A percentile compares a stretch with the other conserved stretches of the same genome.
phyloP scores from a whole-genome alignment of 1,284 basidiomycete species.

The Mycena sp. region DNA sequence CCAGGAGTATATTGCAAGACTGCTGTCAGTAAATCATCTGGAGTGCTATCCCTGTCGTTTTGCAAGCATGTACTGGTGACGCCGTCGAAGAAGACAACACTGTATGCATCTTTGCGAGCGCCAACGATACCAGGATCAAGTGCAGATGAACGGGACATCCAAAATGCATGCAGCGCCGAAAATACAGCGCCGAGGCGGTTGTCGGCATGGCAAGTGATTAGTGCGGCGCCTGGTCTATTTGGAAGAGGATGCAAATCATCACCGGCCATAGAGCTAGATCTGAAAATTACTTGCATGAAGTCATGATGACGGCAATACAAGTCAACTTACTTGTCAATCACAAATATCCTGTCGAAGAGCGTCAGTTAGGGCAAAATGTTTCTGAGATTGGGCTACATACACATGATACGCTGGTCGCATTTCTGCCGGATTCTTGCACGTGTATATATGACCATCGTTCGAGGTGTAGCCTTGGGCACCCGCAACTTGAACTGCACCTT shows the following conservation, averaged over 20 bases:
- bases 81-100: conserved; percentile 61
- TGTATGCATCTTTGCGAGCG: conserved; percentile 63
- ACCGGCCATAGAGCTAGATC: conserved; percentile 61
- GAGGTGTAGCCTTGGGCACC: conserved; percentile 59
- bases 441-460: conserved; percentile 61
- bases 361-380: not conserved
- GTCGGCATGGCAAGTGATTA: conserved; percentile 49
- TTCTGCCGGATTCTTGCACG: conserved; percentile 62
- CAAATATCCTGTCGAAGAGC: conserved; percentile 53
- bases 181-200: conserved; percentile 69
- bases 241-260: conserved; percentile 55
- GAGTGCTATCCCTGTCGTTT: conserved; percentile 61
- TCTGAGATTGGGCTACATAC: conserved; percentile 47
- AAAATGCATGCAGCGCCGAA: conserved; percentile 63
- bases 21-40: conserved; percentile 54
- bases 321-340: conserved; percentile 55
- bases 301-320: not conserved
- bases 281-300: conserved; percentile 34
- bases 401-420: conserved; percentile 67
- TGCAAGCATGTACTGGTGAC: conserved; percentile 37
- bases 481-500: not conserved
- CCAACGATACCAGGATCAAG: conserved; percentile 36
- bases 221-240: conserved; percentile 53
- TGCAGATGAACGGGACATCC: conserved; percentile 59
- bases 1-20: conserved; percentile 45